Percentiles rank a stretch among this genome's conserved stretches.
Evolutionary conservation across 2,329 filamentous ascomycete genomes (phyloP).

Genomic region (Sphaceloma murrayae): DNA sequence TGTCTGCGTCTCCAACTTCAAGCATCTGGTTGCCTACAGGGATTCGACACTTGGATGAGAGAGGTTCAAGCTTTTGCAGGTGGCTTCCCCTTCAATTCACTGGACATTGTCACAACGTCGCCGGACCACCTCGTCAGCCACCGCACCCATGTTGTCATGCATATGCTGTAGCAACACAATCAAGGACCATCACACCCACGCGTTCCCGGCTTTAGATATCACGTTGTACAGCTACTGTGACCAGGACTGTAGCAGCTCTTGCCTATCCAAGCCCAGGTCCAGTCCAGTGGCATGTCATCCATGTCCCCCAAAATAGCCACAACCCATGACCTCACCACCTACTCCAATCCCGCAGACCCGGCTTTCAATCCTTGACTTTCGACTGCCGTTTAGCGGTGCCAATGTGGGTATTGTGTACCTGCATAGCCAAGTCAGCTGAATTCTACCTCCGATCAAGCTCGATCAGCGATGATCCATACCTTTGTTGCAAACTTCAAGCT

Average conservation of each 20-base stretch:
- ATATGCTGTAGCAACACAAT: no score
- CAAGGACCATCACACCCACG: no score
- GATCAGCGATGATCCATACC: conserved; percentile 42
- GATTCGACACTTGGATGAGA: not conserved
- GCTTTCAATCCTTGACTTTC: conserved; percentile 41
- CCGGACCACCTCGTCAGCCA: no score
- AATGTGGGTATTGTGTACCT: conserved; percentile 84
- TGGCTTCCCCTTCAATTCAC: conserved; percentile 18
- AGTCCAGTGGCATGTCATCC: no score
- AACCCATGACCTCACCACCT: conserved; percentile 39
- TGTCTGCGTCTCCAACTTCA: not conserved
- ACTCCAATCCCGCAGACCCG: conserved; percentile 35
- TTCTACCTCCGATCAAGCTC: not conserved
- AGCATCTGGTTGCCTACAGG: conserved; percentile 11
- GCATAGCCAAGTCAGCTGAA: conserved; percentile 8
- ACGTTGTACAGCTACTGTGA: no score
- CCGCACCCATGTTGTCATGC: no score
- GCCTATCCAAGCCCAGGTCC: conserved; percentile 1
- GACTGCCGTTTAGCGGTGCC: conserved; percentile 73
- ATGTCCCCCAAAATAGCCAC: conserved; percentile 37
- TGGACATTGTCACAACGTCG: no score
- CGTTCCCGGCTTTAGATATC: no score
- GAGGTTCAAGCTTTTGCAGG: conserved; percentile 18
- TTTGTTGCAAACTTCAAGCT: conserved; percentile 95
- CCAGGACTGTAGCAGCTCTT: no score